Base-by-base conservation (phyloP, 2,329 filamentous ascomycete genomes). In the Podosphaera xanthii region DNA sequence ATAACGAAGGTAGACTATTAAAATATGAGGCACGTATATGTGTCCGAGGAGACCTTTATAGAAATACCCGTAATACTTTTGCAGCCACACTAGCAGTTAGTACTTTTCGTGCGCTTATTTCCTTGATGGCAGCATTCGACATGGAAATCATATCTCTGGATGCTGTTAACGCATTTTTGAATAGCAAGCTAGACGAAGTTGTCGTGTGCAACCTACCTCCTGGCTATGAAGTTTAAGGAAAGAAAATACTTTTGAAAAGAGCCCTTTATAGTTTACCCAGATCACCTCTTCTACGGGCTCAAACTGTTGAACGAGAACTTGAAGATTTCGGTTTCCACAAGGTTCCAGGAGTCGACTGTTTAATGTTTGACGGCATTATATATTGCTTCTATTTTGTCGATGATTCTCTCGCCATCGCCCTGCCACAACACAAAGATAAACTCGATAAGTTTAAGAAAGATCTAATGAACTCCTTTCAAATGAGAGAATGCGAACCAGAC, bases 391-490 rank as follows among this genome's bases (percentile, higher is more conserved):
- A 40, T 33, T 56, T 56, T 30, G 35, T 56, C 22, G 35, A 56
- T 56, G 53, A 56, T 22, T 56, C 42, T 56, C 34, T 56, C 6
- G 30, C 38, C 35, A 44, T 44, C 10, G 33, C 53, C 10, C 22
- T 54, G n/a, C 50, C 50, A 10, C 50, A 54, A 54, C 50, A 54
- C 34, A 54, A 54, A 54, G 30, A 30, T 34, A 54, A 54, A 54
- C 50, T 54, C 36, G 50, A 34, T 2, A 54, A 36, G 12, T 54
- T 54, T 31, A 54, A 54, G 36, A 8, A 12, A 8, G 34, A 54
- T 4, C 50, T 54, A 31, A 54, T 54, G 50, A 34, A 54, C 12
- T 14, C 33, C 2, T 54, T 54, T 54, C 50, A 54, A 54, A 34
- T 54, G 33, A 54, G 33, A 34, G 50, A 54, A n/a, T 54, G 50